phyloP scores from a whole-genome alignment of 768 basidiomycete species.

The Kwoniella mangroviensis region DNA sequence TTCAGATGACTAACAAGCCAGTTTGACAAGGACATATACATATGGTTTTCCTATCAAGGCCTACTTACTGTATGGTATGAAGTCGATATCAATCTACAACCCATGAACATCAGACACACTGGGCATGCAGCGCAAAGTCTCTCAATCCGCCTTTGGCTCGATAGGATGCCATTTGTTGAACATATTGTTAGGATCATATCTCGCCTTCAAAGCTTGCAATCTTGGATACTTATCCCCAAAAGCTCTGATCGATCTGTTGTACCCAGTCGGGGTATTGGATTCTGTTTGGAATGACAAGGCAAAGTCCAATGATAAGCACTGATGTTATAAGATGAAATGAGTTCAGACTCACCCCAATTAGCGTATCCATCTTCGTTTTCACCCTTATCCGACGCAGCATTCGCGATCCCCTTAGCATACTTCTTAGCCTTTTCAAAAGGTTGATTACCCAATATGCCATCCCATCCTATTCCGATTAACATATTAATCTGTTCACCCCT shows the following conservation, averaged over 20 bases:
- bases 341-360: conserved; percentile 51
- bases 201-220: conserved; percentile 59
- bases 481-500: conserved; percentile 4
- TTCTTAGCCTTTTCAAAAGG: background rate
- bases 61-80: no score
- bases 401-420: background rate
- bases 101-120: no score
- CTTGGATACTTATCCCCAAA: conserved; percentile 11
- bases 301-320: no score
- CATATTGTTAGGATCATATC: conserved; percentile 38
- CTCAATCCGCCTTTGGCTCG: conserved; percentile 26
- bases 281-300: background rate
- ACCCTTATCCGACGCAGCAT: conserved; percentile 49
- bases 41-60: no score
- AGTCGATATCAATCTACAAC: no score
- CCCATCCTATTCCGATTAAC: background rate
- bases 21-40: no score
- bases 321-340: background rate
- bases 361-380: background rate
- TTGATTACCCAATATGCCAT: background rate
- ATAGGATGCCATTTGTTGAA: conserved; percentile 59
- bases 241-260: background rate
- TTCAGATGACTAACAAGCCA: no score
- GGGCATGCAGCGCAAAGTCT: no score
- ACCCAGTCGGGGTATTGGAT: background rate